These are phyloP conservation scores for Fusarium sp. DNA, from an alignment of 2,329 filamentous ascomycete species.

Conservation along the genomic window DNA sequence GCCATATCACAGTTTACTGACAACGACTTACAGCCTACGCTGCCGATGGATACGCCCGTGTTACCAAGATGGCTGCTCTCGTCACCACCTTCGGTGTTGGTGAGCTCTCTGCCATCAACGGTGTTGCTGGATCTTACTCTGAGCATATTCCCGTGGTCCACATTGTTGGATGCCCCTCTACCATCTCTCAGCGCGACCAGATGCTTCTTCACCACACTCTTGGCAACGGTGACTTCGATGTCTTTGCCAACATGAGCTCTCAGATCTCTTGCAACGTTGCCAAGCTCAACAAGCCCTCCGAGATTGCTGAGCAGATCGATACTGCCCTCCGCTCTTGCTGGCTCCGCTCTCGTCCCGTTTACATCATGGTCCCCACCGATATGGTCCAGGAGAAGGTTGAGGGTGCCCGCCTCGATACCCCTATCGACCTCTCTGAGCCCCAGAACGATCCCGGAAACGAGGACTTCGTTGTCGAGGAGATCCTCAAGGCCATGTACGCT, in stretches of 20 bases:
- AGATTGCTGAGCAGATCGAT: conserved; percentile 82
- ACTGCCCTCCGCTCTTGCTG: conserved; percentile 80
- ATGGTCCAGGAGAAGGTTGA: conserved; percentile 82
- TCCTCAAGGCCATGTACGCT: conserved; percentile 77
- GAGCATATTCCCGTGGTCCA: conserved; percentile 79
- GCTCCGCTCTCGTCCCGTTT: conserved; percentile 80
- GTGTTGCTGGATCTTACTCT: conserved; percentile 77
- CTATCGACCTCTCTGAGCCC: conserved; percentile 74
- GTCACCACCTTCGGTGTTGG: conserved; percentile 83
- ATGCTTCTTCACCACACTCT: conserved; percentile 75
- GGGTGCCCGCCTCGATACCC: conserved; percentile 75
- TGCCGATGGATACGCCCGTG: conserved; percentile 81
- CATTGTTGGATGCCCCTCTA: conserved; percentile 68
- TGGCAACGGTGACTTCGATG: conserved; percentile 82
- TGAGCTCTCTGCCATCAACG: conserved; percentile 79
- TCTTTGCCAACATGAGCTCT: conserved; percentile 82
- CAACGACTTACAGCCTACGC: conserved; percentile 68
- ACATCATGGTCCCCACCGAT: conserved; percentile 85
- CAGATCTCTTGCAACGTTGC: conserved; percentile 78
- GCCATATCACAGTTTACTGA: conserved; percentile 25
- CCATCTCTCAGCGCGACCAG: conserved; percentile 59
- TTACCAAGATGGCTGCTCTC: conserved; percentile 76
- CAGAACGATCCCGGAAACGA: conserved; percentile 77
- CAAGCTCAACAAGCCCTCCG: conserved; percentile 75
- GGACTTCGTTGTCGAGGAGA: conserved; percentile 83